Evolutionary conservation across 768 basidiomycete species (phyloP).

Genomic region (Phaeolepiota aurea): DNA sequence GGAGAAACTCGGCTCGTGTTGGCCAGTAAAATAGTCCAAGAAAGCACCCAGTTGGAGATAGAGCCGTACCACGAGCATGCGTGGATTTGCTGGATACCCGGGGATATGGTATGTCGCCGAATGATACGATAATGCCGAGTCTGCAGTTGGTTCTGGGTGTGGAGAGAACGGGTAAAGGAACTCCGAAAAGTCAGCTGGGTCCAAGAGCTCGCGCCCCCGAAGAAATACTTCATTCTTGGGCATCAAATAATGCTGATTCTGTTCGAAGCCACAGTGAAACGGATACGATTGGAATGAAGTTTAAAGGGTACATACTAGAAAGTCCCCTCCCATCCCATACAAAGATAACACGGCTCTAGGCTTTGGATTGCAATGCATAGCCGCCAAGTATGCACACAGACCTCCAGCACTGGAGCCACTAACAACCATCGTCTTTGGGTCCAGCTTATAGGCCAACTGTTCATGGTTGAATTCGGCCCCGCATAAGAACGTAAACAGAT

Average conservation of each 20-base stretch:
- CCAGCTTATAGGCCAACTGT: constrained; percentile 22
- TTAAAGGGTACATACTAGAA: constrained; percentile 27
- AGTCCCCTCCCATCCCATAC: constrained; percentile 60
- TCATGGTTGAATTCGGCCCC: constrained; percentile 9
- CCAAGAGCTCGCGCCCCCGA: constrained; percentile 45
- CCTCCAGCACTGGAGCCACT: constrained; percentile 56
- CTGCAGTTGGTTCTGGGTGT: constrained; percentile 17
- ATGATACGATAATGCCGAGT: constrained; percentile 40
- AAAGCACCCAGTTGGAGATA: constrained; percentile 51
- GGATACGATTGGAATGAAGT: not conserved
- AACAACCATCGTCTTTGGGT: constrained; percentile 37
- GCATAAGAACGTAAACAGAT: constrained; percentile 41
- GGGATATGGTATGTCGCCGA: constrained; percentile 36
- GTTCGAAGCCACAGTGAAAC: constrained; percentile 2
- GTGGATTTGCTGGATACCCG: constrained; percentile 53
- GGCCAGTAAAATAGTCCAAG: constrained; percentile 51
- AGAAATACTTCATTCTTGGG: constrained; percentile 45
- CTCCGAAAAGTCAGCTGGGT: constrained; percentile 34
- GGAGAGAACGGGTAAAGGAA: constrained; percentile 35
- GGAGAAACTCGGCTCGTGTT: constrained; percentile 41
- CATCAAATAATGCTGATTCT: constrained; percentile 44
- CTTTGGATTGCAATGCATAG: constrained; percentile 40
- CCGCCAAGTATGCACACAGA: constrained; percentile 55
- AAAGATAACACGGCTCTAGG: constrained; percentile 48
- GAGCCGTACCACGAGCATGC: constrained; percentile 48